Percentiles rank a stretch among this genome's conserved stretches.
Conservation (phyloP, 768 basidiomycete genomes). For the Lactarius psammicola region DNA sequence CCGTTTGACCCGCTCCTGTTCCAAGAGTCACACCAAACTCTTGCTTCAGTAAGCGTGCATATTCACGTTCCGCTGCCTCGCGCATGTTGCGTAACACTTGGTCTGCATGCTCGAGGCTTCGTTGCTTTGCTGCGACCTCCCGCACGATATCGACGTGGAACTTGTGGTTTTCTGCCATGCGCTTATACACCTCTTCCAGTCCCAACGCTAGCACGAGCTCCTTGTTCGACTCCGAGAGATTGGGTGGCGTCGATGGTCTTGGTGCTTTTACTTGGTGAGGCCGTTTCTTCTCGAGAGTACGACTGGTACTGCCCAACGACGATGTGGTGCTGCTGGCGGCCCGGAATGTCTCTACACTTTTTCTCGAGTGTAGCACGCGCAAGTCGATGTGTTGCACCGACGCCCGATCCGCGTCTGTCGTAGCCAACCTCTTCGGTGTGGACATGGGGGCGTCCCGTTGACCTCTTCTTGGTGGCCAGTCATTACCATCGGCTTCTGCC, state of each 20-base stretch:
- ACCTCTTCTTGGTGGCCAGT: constrained; percentile 13
- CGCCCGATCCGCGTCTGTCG: neutral
- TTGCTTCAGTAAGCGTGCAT: constrained; percentile 13
- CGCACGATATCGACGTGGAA: constrained; percentile 44
- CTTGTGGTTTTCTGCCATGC: constrained; percentile 48
- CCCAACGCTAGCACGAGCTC: constrained; percentile 34
- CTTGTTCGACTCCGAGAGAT: constrained; percentile 27
- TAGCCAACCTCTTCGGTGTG: neutral
- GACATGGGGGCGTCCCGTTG: neutral
- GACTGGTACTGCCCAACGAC: constrained; percentile 14
- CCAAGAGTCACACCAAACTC: neutral
- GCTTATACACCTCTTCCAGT: constrained; percentile 36
- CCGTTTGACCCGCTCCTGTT: constrained; percentile 6
- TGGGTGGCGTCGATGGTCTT: constrained; percentile 12
- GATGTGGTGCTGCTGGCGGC: constrained; percentile 2
- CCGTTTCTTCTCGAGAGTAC: constrained; percentile 6
- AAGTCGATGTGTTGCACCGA: constrained; percentile 23
- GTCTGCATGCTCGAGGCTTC: constrained; percentile 42
- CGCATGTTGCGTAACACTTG: constrained; percentile 41
- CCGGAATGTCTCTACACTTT: constrained; percentile 4
- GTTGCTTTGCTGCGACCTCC: constrained; percentile 37
- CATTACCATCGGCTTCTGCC: constrained; percentile 2
- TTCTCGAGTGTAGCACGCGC: constrained; percentile 10
- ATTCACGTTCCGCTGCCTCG: constrained; percentile 37
- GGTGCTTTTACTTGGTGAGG: constrained; percentile 3